phyloP scores from a whole-genome alignment of 345 rosid species.

The Draba incana region DNA sequence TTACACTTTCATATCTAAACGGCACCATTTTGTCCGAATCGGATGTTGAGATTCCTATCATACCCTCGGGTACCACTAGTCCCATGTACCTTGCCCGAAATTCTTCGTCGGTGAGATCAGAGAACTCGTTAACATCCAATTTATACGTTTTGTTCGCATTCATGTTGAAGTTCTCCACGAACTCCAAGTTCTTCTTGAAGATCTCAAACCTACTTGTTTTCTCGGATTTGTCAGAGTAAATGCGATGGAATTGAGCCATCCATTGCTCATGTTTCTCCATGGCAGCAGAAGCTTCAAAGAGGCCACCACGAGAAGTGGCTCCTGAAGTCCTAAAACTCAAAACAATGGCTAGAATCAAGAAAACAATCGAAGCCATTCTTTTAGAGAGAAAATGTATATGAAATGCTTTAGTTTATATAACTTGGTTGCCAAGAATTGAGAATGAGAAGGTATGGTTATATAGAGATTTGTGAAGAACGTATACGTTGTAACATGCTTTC shows the following conservation, averaged over 20 bases:
- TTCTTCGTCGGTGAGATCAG: constrained; percentile 57
- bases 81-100: constrained; percentile 46
- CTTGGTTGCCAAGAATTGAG: constrained; percentile 5
- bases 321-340: background rate
- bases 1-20: constrained; percentile 36
- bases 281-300: constrained; percentile 38
- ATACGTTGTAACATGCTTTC: background rate
- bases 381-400: no score
- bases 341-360: constrained; percentile 11
- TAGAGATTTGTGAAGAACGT: background rate
- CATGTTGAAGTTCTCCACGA: constrained; percentile 46
- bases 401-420: constrained; percentile 2
- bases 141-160: constrained; percentile 32
- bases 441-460: background rate
- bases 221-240: constrained; percentile 43
- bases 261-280: constrained; percentile 44
- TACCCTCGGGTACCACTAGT: constrained; percentile 19
- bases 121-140: constrained; percentile 51
- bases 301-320: constrained; percentile 22
- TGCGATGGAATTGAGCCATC: constrained; percentile 41
- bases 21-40: background rate
- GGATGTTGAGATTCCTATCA: background rate
- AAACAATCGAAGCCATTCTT: constrained; percentile 3
- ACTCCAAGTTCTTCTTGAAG: constrained; percentile 50
- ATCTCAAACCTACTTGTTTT: constrained; percentile 42